Conservation (phyloP, 2,329 filamentous ascomycete species). For the Dothistroma septosporum region DNA sequence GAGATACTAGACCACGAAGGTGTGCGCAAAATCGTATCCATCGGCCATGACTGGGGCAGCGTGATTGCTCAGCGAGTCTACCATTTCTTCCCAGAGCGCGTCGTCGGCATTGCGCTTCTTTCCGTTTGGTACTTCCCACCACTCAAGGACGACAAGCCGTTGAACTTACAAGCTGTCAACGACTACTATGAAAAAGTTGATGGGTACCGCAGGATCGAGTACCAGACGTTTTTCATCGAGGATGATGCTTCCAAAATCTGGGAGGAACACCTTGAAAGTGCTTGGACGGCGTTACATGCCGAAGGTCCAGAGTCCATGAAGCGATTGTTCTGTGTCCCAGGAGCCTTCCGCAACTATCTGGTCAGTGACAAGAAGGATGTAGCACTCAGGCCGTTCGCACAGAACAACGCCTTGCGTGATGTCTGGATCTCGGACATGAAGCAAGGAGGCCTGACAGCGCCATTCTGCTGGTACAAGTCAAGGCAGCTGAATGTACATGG, state of each 20-base stretch:
- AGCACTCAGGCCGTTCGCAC: constrained; percentile 33
- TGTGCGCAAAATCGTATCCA: neutral
- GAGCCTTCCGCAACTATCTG: constrained; percentile 32
- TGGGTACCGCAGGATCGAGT: constrained; percentile 38
- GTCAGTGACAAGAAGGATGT: constrained; percentile 17
- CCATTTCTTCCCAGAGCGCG: constrained; percentile 39
- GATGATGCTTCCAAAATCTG: constrained; percentile 10
- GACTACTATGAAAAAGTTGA: constrained; percentile 29
- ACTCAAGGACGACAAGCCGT: constrained; percentile 35
- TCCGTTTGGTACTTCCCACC: constrained; percentile 40
- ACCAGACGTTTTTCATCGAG: constrained; percentile 44
- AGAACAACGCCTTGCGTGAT: constrained; percentile 28
- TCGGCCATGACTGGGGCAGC: constrained; percentile 32
- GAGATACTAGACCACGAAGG: constrained; percentile 41
- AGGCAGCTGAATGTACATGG: constrained; percentile 24
- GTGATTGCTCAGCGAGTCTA: constrained; percentile 40
- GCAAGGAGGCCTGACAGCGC: constrained; percentile 33
- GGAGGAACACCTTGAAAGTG: constrained; percentile 16
- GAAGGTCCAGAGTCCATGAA: constrained; percentile 23
- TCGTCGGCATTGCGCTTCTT: constrained; percentile 40
- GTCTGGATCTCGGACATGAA: constrained; percentile 34
- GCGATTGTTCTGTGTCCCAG: constrained; percentile 36
- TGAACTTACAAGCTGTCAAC: constrained; percentile 32
- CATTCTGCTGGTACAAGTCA: constrained; percentile 36
- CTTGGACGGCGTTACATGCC: constrained; percentile 17